Percentiles rank a stretch among this genome's conserved stretches.
phyloP scores from a whole-genome alignment of 768 basidiomycete species.

The Panellus pusillus region DNA sequence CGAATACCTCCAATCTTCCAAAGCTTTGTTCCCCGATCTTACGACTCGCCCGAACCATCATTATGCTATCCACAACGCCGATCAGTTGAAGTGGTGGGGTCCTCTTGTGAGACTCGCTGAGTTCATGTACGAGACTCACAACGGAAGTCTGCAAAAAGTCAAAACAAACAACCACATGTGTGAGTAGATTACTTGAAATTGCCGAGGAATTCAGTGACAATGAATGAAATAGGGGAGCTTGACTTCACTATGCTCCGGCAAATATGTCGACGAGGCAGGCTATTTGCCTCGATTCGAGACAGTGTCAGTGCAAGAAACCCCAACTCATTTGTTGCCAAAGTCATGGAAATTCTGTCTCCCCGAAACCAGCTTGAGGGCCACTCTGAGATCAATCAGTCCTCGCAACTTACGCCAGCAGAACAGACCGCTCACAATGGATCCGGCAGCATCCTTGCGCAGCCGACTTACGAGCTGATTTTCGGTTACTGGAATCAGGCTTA shows the following conservation, averaged over 20 bases:
- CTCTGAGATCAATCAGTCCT: too few species aligned
- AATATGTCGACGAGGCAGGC: constrained; percentile 7
- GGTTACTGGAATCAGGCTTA: too few species aligned
- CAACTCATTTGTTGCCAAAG: too few species aligned
- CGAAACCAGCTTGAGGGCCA: too few species aligned
- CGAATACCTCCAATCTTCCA: not conserved
- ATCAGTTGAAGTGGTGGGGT: constrained; percentile 20
- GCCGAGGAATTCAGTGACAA: not conserved
- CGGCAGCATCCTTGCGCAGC: constrained; percentile 3
- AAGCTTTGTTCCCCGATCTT: constrained; percentile 8
- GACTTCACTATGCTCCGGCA: constrained; percentile 15
- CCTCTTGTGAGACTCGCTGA: constrained; percentile 17
- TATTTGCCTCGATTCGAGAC: too few species aligned
- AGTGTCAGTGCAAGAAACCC: too few species aligned
- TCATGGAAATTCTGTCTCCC: too few species aligned
- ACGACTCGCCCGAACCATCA: constrained; percentile 11
- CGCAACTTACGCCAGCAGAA: too few species aligned
- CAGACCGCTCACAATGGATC: constrained; percentile 2
- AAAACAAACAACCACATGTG: constrained; percentile 15
- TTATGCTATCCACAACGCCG: constrained; percentile 9
- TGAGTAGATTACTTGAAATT: not conserved
- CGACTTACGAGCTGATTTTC: too few species aligned
- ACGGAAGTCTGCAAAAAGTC: constrained; percentile 13
- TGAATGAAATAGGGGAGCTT: constrained; percentile 4
- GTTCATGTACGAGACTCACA: constrained; percentile 15